Evolutionary conservation across 257 asterid species (phyloP).

Genomic region (Nicotiana attenuata): DNA sequence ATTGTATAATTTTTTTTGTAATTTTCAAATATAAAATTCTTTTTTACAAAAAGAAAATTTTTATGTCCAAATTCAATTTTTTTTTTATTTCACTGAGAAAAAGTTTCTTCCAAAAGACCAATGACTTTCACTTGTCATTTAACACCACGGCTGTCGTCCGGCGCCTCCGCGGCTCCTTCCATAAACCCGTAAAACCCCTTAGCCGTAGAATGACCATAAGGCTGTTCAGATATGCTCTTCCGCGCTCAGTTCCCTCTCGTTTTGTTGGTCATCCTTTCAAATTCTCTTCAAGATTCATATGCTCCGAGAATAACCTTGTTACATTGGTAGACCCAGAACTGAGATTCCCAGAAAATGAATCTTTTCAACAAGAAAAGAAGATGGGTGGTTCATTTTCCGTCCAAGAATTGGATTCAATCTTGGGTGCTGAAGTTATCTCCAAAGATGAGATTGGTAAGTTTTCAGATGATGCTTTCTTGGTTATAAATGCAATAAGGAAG

Average conservation of each 20-base stretch:
- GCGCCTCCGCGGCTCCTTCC: background rate
- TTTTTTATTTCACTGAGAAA: no score
- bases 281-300: constrained; percentile 36
- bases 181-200: background rate
- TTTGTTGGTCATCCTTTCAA: constrained; percentile 16
- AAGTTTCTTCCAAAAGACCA: no score
- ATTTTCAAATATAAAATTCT: no score
- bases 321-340: constrained; percentile 25
- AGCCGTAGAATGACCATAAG: background rate
- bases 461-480: constrained; percentile 40
- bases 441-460: constrained; percentile 37
- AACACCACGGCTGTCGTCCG: background rate
- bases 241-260: background rate
- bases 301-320: constrained; percentile 27
- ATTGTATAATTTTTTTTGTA: no score
- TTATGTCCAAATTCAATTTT: no score
- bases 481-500: constrained; percentile 34
- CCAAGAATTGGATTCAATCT: constrained; percentile 47
- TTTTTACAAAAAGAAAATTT: no score
- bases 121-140: no score
- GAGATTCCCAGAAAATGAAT: constrained; percentile 21
- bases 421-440: constrained; percentile 19
- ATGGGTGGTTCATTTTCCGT: constrained; percentile 33
- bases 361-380: constrained; percentile 13
- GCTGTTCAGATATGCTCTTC: background rate